Conservation (phyloP, 768 basidiomycete genomes). For the Trametes sanguinea region DNA sequence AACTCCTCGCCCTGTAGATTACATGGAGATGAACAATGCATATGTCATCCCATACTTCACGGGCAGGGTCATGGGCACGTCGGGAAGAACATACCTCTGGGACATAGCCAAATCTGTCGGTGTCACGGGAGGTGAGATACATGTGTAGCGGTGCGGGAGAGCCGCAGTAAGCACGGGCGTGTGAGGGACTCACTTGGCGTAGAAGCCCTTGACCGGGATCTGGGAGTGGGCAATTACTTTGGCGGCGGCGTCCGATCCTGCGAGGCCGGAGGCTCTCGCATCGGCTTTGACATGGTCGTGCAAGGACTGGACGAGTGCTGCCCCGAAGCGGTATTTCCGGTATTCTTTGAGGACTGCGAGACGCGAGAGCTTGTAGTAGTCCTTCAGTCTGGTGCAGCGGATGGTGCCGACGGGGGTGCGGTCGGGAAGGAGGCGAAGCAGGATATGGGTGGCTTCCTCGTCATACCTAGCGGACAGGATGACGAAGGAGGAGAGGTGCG, state of each 20-base stretch:
- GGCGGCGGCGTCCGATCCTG: conserved; percentile 32
- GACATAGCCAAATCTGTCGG: conserved; percentile 65
- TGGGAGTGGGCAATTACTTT: conserved; percentile 70
- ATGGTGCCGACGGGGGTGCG: conserved; percentile 71
- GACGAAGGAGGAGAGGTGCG: conserved; percentile 13
- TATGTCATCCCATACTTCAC: conserved; percentile 6
- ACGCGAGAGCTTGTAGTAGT: conserved; percentile 72
- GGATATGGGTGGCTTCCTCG: conserved; percentile 64
- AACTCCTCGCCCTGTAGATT: conserved; percentile 63
- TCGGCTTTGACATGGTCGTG: conserved; percentile 60
- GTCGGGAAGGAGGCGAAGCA: conserved; percentile 67
- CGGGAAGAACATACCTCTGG: conserved; percentile 52
- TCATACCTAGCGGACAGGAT: conserved; percentile 50
- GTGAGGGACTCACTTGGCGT: conserved; percentile 61
- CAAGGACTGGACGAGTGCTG: conserved; percentile 60
- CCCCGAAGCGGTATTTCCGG: conserved; percentile 65
- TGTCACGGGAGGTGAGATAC: conserved; percentile 29
- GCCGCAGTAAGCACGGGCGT: conserved; percentile 15
- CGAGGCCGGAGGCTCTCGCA: conserved; percentile 33
- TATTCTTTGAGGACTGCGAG: conserved; percentile 69
- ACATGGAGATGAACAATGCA: conserved; percentile 13
- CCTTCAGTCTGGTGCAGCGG: conserved; percentile 44
- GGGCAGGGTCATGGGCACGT: conserved; percentile 15
- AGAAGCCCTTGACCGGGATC: conserved; percentile 70
- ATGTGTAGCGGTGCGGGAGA: conserved; percentile 15